Conservation (phyloP, 1,284 basidiomycete genomes). For the Papiliotrema laurentii region DNA sequence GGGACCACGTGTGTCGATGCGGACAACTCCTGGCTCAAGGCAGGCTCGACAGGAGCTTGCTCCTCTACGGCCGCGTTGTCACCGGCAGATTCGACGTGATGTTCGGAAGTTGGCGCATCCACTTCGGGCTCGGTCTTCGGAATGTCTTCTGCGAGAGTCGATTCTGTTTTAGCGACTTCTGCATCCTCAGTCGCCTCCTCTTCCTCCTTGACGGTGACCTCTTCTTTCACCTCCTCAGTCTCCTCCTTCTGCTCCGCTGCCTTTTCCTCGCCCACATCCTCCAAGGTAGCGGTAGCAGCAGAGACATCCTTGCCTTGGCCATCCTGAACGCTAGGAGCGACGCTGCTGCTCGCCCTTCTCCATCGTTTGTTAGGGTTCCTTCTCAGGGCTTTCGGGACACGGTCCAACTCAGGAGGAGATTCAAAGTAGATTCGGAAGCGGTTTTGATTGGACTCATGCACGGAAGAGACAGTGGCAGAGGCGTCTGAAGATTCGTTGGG, state of each 20-base stretch:
- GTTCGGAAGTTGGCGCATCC: too few species aligned
- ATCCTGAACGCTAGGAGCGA: slow-evolving; percentile 24
- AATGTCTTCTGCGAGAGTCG: too few species aligned
- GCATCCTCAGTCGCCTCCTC: not conserved
- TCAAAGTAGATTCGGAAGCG: slow-evolving; percentile 50
- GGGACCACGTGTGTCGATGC: too few species aligned
- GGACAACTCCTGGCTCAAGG: too few species aligned
- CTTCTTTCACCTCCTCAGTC: slow-evolving; percentile 2
- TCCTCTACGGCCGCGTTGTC: too few species aligned
- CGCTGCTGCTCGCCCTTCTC: slow-evolving; percentile 54
- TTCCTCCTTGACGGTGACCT: slow-evolving; percentile 2
- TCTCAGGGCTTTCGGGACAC: slow-evolving; percentile 34
- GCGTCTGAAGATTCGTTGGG: slow-evolving; percentile 19
- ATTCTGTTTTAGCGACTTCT: slow-evolving; percentile 1
- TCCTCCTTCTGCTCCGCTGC: slow-evolving; percentile 6
- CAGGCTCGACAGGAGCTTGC: too few species aligned
- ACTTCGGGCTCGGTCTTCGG: too few species aligned
- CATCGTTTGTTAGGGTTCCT: slow-evolving; percentile 56
- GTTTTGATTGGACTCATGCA: slow-evolving; percentile 39
- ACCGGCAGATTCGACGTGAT: too few species aligned
- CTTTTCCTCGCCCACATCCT: not conserved
- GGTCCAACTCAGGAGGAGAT: slow-evolving; percentile 47
- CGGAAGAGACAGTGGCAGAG: slow-evolving; percentile 11
- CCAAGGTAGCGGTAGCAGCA: not conserved
- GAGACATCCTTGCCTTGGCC: slow-evolving; percentile 10